Evolutionary conservation across 805 yeast genomes (phyloP), one percentile per base, ranked within the genome.

Genomic region (Vanderwaltozyma polyspora): DNA sequence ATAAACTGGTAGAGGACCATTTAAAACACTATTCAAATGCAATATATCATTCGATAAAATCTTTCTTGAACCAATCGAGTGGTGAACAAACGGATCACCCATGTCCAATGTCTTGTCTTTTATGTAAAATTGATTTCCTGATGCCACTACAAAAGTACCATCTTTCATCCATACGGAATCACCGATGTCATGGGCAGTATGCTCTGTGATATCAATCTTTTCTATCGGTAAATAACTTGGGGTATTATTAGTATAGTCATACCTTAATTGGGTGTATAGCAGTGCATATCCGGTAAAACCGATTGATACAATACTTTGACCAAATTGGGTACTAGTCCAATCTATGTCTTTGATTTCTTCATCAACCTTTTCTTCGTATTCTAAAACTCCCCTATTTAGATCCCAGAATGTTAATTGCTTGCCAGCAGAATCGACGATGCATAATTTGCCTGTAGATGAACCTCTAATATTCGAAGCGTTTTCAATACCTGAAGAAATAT

Each of bases 1-100:
- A 46, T 83, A 87, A 1, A 85, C 60, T 0, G 96, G 95, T 12
- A 89, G 55, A 0, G 93, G 91, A 22, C 96, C 96, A 59, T 87
- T 87, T 36, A 87, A 59, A 4, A 86, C 77, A 12, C 83, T 63
- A 32, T 79, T 81, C 37, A 87, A 64, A 44, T 79, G 80, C 39
- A 82, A 68, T 3, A 87, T 69, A 49, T 57, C 66, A 48, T 65
- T 65, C 2, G 66, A 61, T 9, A 75, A 63, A 28, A 76, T 74
- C 38, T 65, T 70, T 39, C 77, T 62, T 1, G 82, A 64, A 0
- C 80, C 79, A 31, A 79, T 65, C 1, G 79, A 70, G 36, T 63
- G 59, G 22, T 64, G 60, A 3, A 79, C 70, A 31, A 70, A 61
- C 12, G 60, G 59, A 48, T 76, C 81, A 13, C 59, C 51, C 14